Conservation (phyloP, 768 basidiomycete genomes). For the Rhizopogon salebrosus region DNA sequence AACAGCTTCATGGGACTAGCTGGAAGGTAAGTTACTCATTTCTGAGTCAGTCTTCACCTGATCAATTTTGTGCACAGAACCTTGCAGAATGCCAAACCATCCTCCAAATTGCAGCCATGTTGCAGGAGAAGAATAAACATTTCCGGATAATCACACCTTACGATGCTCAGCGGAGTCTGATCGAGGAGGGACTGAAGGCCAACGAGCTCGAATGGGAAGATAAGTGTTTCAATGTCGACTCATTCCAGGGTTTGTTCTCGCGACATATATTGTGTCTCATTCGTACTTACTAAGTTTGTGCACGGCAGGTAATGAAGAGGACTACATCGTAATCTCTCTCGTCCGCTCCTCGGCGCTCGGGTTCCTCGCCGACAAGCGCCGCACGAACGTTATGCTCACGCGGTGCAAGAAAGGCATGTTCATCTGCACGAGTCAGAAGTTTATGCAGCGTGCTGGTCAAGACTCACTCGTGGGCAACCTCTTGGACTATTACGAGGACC, state of each 20-base stretch:
- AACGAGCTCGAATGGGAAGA: slow-evolving; percentile 55
- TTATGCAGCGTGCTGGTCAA: slow-evolving; percentile 52
- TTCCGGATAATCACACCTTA: slow-evolving; percentile 80
- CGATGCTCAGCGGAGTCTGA: slow-evolving; percentile 58
- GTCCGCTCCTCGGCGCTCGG: slow-evolving; percentile 62
- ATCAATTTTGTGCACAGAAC: slow-evolving; percentile 42
- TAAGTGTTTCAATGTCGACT: slow-evolving; percentile 73
- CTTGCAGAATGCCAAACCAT: slow-evolving; percentile 48
- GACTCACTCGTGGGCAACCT: slow-evolving; percentile 39
- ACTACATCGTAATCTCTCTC: slow-evolving; percentile 68
- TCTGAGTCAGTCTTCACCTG: not conserved
- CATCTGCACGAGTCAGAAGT: slow-evolving; percentile 58
- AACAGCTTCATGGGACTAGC: slow-evolving; percentile 31
- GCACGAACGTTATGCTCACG: slow-evolving; percentile 87
- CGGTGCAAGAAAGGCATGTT: slow-evolving; percentile 78
- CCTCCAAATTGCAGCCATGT: slow-evolving; percentile 49
- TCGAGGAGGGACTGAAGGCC: slow-evolving; percentile 52
- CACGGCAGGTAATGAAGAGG: slow-evolving; percentile 71
- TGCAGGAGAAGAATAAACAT: slow-evolving; percentile 42
- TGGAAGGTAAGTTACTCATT: slow-evolving; percentile 27
- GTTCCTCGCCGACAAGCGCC: slow-evolving; percentile 57
- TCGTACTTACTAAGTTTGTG: slow-evolving; percentile 1
- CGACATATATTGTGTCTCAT: not conserved
- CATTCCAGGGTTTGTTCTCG: slow-evolving; percentile 62
- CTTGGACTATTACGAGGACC: slow-evolving; percentile 25